These are phyloP conservation scores for Dicorynia guianensis DNA, from an alignment of 306 rosid genomes.

Conservation along the genomic window DNA sequence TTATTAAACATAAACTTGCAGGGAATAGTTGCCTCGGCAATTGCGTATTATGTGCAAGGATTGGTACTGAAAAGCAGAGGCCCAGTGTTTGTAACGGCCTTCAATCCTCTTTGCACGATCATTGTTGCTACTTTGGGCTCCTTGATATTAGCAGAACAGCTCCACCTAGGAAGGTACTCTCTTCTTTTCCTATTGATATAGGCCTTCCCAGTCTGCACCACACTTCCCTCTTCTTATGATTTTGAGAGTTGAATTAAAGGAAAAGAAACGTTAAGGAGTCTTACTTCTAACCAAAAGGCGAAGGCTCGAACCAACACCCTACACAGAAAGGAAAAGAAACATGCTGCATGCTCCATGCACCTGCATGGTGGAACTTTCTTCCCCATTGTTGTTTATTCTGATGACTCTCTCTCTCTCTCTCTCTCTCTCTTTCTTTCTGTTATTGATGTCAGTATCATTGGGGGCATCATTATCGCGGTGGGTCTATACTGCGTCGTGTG, in stretches of 20 bases:
- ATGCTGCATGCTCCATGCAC: no score
- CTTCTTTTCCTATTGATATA: neutral
- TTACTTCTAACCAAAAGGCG: no score
- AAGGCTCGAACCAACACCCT: no score
- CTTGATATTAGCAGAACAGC: slow-evolving; percentile 64
- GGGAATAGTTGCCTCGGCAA: slow-evolving; percentile 74
- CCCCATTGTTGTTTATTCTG: no score
- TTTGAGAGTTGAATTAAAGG: no score
- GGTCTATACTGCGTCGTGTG: slow-evolving; percentile 84
- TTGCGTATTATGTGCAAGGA: slow-evolving; percentile 74
- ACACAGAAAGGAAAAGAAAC: no score
- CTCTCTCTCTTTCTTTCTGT: neutral
- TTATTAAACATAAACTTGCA: slow-evolving; percentile 39
- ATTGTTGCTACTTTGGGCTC: slow-evolving; percentile 62
- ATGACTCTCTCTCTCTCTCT: no score
- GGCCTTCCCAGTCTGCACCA: no score
- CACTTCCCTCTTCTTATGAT: no score
- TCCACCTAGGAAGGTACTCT: slow-evolving; percentile 72
- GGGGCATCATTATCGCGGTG: slow-evolving; percentile 66
- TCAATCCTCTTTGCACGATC: slow-evolving; percentile 78
- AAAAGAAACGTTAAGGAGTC: no score
- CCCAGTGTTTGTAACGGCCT: slow-evolving; percentile 79
- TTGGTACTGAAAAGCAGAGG: slow-evolving; percentile 71
- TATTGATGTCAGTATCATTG: slow-evolving; percentile 54
- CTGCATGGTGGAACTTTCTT: no score